A percentile compares a stretch with the other conserved stretches of the same genome.
Conservation (phyloP, 1,139 yeast genomes). For the Pichia sp. region DNA sequence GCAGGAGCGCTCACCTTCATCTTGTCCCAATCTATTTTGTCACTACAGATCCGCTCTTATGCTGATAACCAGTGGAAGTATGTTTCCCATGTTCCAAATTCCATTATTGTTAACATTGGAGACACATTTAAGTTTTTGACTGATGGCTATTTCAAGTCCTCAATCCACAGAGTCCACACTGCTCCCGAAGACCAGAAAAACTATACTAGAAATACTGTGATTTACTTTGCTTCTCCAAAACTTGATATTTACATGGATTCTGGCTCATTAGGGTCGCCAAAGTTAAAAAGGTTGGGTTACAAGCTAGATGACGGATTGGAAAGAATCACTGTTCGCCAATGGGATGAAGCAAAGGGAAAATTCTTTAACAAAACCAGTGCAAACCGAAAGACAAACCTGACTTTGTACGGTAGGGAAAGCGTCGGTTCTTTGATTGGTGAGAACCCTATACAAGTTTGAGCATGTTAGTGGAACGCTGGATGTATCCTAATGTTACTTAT, state of each 20-base stretch:
- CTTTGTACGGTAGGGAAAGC: constrained; percentile 21
- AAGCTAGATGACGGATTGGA: constrained; percentile 35
- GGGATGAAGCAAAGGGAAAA: constrained; percentile 27
- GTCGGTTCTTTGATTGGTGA: constrained; percentile 17
- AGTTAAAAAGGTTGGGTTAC: constrained; percentile 35
- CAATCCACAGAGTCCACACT: constrained; percentile 44
- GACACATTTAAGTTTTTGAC: constrained; percentile 47
- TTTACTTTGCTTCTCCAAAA: constrained; percentile 35
- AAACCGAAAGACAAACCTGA: constrained; percentile 14
- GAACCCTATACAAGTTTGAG: not conserved
- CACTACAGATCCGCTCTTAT: constrained; percentile 47
- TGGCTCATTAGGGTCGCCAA: constrained; percentile 38
- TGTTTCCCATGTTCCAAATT: constrained; percentile 43
- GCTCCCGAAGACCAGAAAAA: constrained; percentile 43
- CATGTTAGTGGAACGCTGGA: not conserved
- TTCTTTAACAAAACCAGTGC: constrained; percentile 21
- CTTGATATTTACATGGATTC: constrained; percentile 15
- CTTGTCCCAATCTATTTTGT: constrained; percentile 46
- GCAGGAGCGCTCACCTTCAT: constrained; percentile 47
- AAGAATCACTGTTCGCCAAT: constrained; percentile 28
- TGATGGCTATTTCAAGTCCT: constrained; percentile 47
- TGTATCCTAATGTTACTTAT: not conserved
- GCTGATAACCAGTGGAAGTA: constrained; percentile 46
- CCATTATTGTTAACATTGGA: constrained; percentile 47
- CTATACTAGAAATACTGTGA: constrained; percentile 40